Evolutionary conservation across 2,329 filamentous ascomycete genomes (phyloP), one percentile per base, ranked within the genome.

Genomic region (Colletotrichum spinosum): DNA sequence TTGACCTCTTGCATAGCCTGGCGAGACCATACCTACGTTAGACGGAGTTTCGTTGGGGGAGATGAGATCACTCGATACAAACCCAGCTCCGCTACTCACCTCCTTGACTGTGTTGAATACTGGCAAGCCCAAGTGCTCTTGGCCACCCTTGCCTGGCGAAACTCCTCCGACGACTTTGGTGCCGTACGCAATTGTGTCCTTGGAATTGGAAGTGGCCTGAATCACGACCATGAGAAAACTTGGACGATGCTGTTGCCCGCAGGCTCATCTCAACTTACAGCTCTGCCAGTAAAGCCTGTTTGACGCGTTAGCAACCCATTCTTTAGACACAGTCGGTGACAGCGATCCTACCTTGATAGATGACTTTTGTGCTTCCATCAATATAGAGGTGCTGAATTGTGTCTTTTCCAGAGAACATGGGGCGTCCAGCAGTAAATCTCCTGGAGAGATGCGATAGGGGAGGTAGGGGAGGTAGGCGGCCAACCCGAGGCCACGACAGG

Each of bases 141-240:
- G 68, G 4, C 74, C 74, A 6, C 75, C 77, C 53, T 79, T 79
- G 0, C 73, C 75, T 0, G 77, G 77, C 0, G 77, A 79, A 3
- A 80, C 77, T 10, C 78, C 78, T 2, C 78, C 78, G 0, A 79
- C 76, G 7, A 80, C 69, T 0, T 74, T 73, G 2, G 77, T 80
- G 7, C 78, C 78, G 55, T 80, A 80, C 1, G 64, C 73, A 41
- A 80, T 77, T 0, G 78, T 80, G 15, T 79, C 76, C 53, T 71
- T 71, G 0, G 78, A 77, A 60, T 80, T 80, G 6, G 71, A 61
- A 0, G 78, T 80, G 4, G 78, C 78, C 78, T 79, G 8, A 1
- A 1, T 0, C 0, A 41, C 15, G 25, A 25, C 25, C 38, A 25
- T 46, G 44, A 8, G n/a, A 9, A 13, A 15, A 12, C 11, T 25